phyloP scores from a whole-genome alignment of 768 basidiomycete genomes.

The Pleurotus pulmonarius region DNA sequence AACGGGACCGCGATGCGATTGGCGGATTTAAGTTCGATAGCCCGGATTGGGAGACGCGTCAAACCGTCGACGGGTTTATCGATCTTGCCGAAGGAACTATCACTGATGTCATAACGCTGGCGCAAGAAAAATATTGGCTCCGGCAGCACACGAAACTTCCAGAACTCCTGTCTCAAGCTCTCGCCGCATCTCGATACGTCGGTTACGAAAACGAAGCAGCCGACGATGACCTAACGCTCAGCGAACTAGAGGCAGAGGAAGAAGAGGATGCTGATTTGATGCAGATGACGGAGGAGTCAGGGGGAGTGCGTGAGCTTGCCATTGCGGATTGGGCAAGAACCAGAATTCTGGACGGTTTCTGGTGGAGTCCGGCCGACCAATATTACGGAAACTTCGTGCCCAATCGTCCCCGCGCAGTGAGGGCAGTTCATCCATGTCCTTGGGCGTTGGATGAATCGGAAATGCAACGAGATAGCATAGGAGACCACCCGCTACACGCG shows the following conservation, averaged over 20 bases:
- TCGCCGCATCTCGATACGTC: constrained; percentile 41
- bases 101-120: constrained; percentile 52
- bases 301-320: constrained; percentile 49
- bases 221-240: constrained; percentile 22
- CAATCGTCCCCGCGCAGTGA: constrained; percentile 32
- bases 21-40: constrained; percentile 38
- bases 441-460: constrained; percentile 45
- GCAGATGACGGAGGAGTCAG: constrained; percentile 34
- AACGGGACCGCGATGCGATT: constrained; percentile 53
- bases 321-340: constrained; percentile 69
- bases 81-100: constrained; percentile 72
- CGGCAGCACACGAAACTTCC: constrained; percentile 58
- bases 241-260: constrained; percentile 32
- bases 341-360: constrained; percentile 71
- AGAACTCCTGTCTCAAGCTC: constrained; percentile 63
- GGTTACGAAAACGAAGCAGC: constrained; percentile 19
- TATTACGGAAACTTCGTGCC: constrained; percentile 46
- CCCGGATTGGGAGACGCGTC: constrained; percentile 65
- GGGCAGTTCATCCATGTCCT: constrained; percentile 55
- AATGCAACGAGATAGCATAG: constrained; percentile 16
- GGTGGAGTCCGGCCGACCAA: constrained; percentile 71
- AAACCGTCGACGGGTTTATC: constrained; percentile 66
- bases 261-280: constrained; percentile 41
- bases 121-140: constrained; percentile 72
- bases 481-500: constrained; percentile 41